These are phyloP conservation scores for Camellia sinensis DNA, from an alignment of 148 eudicot genomes.

Conservation along the genomic window DNA sequence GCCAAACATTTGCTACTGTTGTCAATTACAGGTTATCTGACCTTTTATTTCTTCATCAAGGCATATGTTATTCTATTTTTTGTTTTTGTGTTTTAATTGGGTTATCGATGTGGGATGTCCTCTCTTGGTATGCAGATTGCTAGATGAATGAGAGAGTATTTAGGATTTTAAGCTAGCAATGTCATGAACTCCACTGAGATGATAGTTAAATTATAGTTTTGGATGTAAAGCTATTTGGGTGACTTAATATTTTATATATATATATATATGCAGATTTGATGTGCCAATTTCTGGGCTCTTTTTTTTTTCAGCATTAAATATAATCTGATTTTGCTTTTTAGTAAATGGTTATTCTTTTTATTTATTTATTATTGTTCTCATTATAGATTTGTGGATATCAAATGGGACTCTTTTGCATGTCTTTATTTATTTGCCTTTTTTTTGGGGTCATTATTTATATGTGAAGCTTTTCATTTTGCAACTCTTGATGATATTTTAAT, in stretches of 20 bases:
- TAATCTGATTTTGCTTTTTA: slow-evolving; percentile 2
- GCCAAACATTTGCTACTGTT: neutral
- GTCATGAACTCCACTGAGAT: neutral
- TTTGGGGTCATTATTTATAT: too few relatives aligned
- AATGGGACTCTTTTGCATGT: too few relatives aligned
- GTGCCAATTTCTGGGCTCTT: neutral
- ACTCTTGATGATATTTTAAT: too few relatives aligned
- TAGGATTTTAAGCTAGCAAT: neutral
- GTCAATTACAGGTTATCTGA: slow-evolving; percentile 1
- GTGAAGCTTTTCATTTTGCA: too few relatives aligned
- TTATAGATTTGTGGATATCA: neutral
- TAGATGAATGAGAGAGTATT: neutral
- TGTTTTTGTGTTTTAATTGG: neutral
- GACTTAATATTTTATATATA: neutral
- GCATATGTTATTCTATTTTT: neutral
- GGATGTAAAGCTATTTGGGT: slow-evolving; percentile 12
- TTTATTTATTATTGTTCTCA: neutral
- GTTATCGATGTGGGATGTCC: neutral
- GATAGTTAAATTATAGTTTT: slow-evolving; percentile 9
- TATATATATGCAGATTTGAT: neutral
- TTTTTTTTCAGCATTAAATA: neutral
- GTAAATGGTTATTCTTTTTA: neutral
- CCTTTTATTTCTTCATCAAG: slow-evolving; percentile 3
- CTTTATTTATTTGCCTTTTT: too few relatives aligned
- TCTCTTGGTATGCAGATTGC: neutral